Conservation (phyloP, 495 filamentous ascomycete genomes). For the Cryomyces minteri region DNA sequence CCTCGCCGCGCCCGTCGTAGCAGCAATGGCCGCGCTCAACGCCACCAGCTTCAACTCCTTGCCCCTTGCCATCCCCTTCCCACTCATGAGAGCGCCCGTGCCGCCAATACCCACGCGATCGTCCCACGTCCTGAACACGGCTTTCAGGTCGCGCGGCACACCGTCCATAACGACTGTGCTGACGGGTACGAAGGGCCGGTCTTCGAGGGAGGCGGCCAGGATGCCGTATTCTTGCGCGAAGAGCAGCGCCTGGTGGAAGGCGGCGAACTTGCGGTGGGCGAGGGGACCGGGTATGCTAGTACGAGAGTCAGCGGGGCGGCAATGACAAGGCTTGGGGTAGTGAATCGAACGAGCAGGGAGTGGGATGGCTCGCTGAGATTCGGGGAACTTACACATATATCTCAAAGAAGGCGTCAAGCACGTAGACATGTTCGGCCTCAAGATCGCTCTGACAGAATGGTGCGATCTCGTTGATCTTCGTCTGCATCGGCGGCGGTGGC, state of each 20-base stretch:
- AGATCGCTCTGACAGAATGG: conserved; percentile 70
- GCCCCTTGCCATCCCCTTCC: conserved; percentile 9
- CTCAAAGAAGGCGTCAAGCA: conserved; percentile 89
- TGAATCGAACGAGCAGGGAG: too few species aligned
- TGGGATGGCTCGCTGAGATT: too few species aligned
- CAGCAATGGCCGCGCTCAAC: conserved; percentile 13
- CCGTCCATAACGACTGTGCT: conserved; percentile 67
- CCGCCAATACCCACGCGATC: not conserved
- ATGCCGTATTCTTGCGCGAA: conserved; percentile 91
- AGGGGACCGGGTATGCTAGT: conserved; percentile 53
- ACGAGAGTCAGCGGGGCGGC: too few species aligned
- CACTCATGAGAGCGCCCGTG: conserved; percentile 14
- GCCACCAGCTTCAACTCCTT: conserved; percentile 13
- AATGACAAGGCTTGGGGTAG: too few species aligned
- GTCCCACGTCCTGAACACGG: conserved; percentile 75
- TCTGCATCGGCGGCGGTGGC: conserved; percentile 4
- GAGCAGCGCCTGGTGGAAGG: conserved; percentile 65
- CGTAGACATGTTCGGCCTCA: conserved; percentile 46
- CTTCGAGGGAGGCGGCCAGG: conserved; percentile 70
- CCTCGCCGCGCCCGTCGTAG: too few species aligned
- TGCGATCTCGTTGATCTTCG: conserved; percentile 53
- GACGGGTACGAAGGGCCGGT: conserved; percentile 75
- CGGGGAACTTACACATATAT: conserved; percentile 56
- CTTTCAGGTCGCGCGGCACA: conserved; percentile 57
- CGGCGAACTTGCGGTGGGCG: conserved; percentile 50